These are phyloP conservation scores for Pseudopyrenochaeta lycopersici DNA, from an alignment of 2,329 filamentous ascomycete species.

Conservation along the genomic window DNA sequence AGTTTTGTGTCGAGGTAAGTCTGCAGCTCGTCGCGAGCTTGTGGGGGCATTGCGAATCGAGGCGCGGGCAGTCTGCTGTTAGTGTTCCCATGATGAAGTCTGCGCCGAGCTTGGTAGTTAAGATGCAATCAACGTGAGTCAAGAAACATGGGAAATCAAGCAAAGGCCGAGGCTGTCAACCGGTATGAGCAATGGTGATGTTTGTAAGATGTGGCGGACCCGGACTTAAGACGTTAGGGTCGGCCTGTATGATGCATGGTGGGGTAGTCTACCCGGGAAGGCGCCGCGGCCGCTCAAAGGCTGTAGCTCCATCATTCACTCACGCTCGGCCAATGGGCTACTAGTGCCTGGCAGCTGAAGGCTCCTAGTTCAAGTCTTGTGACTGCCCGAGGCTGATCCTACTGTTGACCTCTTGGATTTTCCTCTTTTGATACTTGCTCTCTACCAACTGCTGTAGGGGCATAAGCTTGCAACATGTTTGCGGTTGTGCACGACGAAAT, in stretches of 20 bases:
- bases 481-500: conserved; percentile 1
- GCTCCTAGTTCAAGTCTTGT: background rate
- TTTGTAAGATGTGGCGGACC: background rate
- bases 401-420: background rate
- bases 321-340: background rate
- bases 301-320: conserved; percentile 37
- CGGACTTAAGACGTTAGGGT: background rate
- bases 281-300: conserved; percentile 33
- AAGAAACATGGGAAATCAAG: background rate
- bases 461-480: conserved; percentile 3
- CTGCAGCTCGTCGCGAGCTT: conserved; percentile 54
- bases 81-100: conserved; percentile 47
- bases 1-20: conserved; percentile 50
- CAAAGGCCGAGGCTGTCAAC: background rate
- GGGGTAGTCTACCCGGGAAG: background rate
- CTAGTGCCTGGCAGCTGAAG: background rate
- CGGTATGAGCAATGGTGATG: background rate
- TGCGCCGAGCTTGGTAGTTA: background rate
- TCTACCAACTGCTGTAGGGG: no score
- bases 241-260: background rate
- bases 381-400: background rate
- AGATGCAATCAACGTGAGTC: background rate
- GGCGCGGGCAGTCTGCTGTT: conserved; percentile 47
- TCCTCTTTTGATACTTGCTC: background rate
- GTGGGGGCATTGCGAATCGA: conserved; percentile 50